Conservation (phyloP, 768 basidiomycete species). For the Amanita thiersii region DNA sequence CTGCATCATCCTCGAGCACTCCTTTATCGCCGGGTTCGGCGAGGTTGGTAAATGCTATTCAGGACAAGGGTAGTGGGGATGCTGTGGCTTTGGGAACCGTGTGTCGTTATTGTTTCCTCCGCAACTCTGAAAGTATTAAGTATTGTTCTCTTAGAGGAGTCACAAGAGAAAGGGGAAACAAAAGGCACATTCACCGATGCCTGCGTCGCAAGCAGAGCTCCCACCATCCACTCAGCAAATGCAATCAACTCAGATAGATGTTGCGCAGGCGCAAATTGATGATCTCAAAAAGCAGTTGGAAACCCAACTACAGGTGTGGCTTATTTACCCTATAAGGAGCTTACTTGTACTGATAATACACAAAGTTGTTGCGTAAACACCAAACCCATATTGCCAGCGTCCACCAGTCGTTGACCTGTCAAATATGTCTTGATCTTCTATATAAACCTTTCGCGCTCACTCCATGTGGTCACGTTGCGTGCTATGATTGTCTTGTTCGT, state of each 20-base stretch:
- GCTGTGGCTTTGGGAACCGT: neutral
- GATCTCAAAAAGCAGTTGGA: constrained; percentile 37
- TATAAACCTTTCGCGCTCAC: constrained; percentile 67
- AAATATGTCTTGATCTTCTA: constrained; percentile 72
- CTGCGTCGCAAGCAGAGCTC: constrained; percentile 5
- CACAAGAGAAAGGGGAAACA: constrained; percentile 35
- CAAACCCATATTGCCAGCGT: constrained; percentile 44
- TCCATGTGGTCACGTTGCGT: constrained; percentile 70
- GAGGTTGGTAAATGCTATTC: too few species aligned
- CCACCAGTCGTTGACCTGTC: constrained; percentile 62
- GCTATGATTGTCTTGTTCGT: constrained; percentile 60
- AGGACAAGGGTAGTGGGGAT: neutral
- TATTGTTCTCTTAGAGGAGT: constrained; percentile 4
- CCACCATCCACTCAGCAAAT: constrained; percentile 7
- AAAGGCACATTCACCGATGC: constrained; percentile 15
- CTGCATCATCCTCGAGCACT: too few species aligned
- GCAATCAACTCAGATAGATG: constrained; percentile 11
- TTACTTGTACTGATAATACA: constrained; percentile 4
- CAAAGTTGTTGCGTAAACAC: constrained; percentile 44
- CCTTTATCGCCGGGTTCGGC: too few species aligned
- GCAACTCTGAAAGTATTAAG: neutral
- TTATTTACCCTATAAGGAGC: constrained; percentile 1
- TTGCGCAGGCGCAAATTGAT: constrained; percentile 21
- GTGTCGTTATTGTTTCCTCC: neutral
- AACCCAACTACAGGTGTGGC: constrained; percentile 28